Evolutionary conservation across 768 basidiomycete species (phyloP), one percentile per base, ranked within the genome.

Genomic region (Podaxis pistillaris): DNA sequence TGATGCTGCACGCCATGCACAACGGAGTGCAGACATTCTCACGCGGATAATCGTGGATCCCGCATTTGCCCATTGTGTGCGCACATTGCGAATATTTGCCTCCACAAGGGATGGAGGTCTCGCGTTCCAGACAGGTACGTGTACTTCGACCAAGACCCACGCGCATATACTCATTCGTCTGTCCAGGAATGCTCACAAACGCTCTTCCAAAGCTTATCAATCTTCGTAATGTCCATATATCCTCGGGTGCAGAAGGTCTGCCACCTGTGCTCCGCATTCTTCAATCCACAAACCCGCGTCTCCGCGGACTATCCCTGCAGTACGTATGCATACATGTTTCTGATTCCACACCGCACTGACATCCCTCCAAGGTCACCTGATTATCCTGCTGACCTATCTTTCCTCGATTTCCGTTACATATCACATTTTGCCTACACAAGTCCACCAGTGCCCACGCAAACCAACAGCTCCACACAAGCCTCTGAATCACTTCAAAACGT

Each of bases 1-100:
- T 40, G 73, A 78, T 6, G 81, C 86, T 53, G 75, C 74, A 15
- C 77, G 82, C 66, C 83, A 86, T 69, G 83, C 84, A 0, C 86
- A 85, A 63, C 82, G 87, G 17, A 89, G 82, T 64, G 89, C 88
- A 2, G 89, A 90, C 65, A 87, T 91, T 60, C 77, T 91, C 40
- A 87, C 86, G 0, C 78, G 86, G 37, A 82, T 90, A 60, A 85
- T 90, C 52, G 78, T 83, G 13, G 87, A 90, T 67, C 68, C 78
- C 0, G 69, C 76, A 3, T 90, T 90, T 64, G 86, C 88, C 0
- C 74, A 76, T 54, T 80, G 83, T 22, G 82, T 90, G 46, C 76
- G 78, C 66, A 85, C 83, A 15, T 65, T 90, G 63, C 79, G 82
- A 26, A 81, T 91, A 37, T 87, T 83, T 68, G 85, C 86, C 3